A percentile compares a stretch with the other conserved stretches of the same genome.
Evolutionary conservation across 2,329 filamentous ascomycete species (phyloP).

Genomic region (Chaetomium strumarium): DNA sequence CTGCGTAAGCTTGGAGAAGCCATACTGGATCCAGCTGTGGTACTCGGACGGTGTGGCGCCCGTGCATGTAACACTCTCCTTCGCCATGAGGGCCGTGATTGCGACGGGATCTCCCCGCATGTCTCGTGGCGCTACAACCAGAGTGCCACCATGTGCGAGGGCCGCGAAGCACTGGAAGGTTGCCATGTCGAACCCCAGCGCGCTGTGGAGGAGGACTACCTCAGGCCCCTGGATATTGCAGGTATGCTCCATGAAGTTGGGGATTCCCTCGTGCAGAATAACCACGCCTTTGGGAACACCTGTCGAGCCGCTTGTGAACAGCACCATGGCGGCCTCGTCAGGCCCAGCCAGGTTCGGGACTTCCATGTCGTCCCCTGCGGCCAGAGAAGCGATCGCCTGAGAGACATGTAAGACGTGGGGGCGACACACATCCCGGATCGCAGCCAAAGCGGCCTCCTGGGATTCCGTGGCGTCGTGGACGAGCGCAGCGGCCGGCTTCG

Average conservation of each 20-base stretch:
- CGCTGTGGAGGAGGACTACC: not conserved
- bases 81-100: not conserved
- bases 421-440: too few relatives aligned
- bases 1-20: not conserved
- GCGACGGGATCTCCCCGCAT: not conserved
- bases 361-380: not conserved
- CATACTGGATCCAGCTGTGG: not conserved
- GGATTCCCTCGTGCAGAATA: constrained; percentile 18
- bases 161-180: not conserved
- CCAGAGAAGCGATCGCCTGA: too few relatives aligned
- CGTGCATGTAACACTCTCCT: not conserved
- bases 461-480: not conserved
- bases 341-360: not conserved
- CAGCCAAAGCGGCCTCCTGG: not conserved
- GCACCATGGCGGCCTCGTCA: constrained; percentile 58
- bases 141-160: not conserved
- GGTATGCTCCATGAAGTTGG: not conserved
- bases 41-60: not conserved
- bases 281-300: constrained; percentile 70
- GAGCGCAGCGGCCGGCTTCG: not conserved
- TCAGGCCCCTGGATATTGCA: not conserved
- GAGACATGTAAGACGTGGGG: too few relatives aligned
- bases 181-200: not conserved
- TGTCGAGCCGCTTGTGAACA: constrained; percentile 79
- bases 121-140: not conserved